A percentile compares a stretch with the other conserved stretches of the same genome.
These are phyloP conservation scores for Coemansia sp. DNA, from an alignment of 192 early-diverging fungal species.

Conservation along the genomic window DNA sequence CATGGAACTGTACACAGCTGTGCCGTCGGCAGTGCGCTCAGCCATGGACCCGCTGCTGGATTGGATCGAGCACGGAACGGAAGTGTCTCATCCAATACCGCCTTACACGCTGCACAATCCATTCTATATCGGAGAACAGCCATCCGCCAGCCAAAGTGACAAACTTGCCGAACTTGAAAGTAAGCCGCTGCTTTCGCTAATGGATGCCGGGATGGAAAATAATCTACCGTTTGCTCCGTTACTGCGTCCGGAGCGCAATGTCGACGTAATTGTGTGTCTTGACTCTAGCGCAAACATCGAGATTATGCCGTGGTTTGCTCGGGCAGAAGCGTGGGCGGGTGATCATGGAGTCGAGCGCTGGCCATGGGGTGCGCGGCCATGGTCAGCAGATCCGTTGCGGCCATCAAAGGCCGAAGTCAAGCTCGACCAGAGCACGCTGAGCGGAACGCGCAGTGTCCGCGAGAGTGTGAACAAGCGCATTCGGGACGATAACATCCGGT, in stretches of 20 bases:
- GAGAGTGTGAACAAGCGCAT: conserved; percentile 18
- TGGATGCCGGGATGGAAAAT: conserved; percentile 81
- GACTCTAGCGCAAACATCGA: conserved; percentile 75
- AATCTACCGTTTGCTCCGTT: conserved; percentile 78
- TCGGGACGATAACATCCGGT: conserved; percentile 39
- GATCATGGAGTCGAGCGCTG: conserved; percentile 64
- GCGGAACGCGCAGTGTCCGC: conserved; percentile 26
- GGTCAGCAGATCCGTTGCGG: conserved; percentile 46
- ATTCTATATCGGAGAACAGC: conserved; percentile 42
- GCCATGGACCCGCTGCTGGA: conserved; percentile 44
- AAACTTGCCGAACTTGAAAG: conserved; percentile 29
- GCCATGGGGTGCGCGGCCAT: conserved; percentile 59
- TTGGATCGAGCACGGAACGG: conserved; percentile 57
- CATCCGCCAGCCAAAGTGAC: neutral
- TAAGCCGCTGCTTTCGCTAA: conserved; percentile 56
- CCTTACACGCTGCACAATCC: conserved; percentile 70
- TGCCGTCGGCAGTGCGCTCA: conserved; percentile 22
- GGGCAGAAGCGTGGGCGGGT: conserved; percentile 62
- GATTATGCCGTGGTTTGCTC: conserved; percentile 64
- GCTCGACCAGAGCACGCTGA: conserved; percentile 16
- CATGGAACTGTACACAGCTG: conserved; percentile 44
- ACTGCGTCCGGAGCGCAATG: conserved; percentile 60
- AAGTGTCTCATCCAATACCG: conserved; percentile 62
- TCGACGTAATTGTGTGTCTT: conserved; percentile 73
- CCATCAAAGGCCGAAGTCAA: conserved; percentile 31